Base-by-base conservation (phyloP, 1,139 yeast species). In the Candida dubliniensis region DNA sequence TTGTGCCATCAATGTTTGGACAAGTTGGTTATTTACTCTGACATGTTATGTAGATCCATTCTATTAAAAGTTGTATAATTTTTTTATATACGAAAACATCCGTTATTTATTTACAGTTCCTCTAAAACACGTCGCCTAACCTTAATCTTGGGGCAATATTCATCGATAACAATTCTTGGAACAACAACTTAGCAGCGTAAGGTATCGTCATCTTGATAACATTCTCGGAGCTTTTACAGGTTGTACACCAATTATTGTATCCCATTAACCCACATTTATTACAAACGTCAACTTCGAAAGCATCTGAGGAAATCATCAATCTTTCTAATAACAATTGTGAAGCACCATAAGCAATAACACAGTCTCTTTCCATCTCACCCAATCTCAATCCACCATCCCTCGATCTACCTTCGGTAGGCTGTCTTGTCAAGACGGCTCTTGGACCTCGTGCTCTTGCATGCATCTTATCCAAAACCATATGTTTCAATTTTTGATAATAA, bases 371-470 rank as follows among this genome's bases (percentile, higher is more conserved):
- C 99, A 93, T 93, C 71, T 93, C 99, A 57, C 99, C 99, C 66
- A 93, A 78, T 73, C 99, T 86, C 60, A 93, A 78, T 60, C 99
- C 99, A 79, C 99, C 99, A 69, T 93, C 99, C 67, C 99, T 82
- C 2, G 97, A 89, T 68, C 99, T 81, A 78, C 99, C 99, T 69
- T 93, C 99, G 0, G 98, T 93, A 10, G 99, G 99, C 68, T 93
- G 99, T 67, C 99, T 84, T 3, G 99, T 93, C 51, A 93, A 76
- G 15, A 95, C 99, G 0, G 99, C 99, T 55, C 98, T 82, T 45
- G 99, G 99, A 48, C 99, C 99, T 64, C 99, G 82, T 3, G 99
- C 97, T 76, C 99, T 87, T 0, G 99, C 99, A 61, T 93, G 99
- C 98, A 93, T 93, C 69, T 95, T 93, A 70, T 93, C 99, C 68